phyloP scores from a whole-genome alignment of 306 rosid genomes.

The Hylodesmum podocarpum region DNA sequence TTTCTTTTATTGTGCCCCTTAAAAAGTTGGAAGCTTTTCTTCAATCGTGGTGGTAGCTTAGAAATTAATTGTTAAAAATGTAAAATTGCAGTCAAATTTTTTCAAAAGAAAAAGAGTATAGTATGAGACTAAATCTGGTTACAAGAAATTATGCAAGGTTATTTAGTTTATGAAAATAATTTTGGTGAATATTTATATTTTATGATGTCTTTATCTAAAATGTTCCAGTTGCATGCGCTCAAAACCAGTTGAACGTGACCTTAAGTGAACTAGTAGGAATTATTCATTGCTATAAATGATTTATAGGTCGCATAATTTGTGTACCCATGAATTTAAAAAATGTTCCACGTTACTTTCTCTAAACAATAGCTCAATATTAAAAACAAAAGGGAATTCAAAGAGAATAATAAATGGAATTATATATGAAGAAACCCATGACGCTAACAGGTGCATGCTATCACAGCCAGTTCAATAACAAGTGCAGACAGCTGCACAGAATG shows the following conservation, averaged over 20 bases:
- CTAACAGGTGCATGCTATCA: constrained; percentile 6
- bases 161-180: too few relatives aligned
- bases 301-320: background rate
- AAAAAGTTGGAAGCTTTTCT: too few relatives aligned
- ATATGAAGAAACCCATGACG: background rate
- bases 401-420: constrained; percentile 1
- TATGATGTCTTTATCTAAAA: background rate
- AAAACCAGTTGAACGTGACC: background rate
- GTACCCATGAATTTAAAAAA: constrained; percentile 1
- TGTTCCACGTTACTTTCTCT: background rate
- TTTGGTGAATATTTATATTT: background rate
- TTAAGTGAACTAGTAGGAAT: background rate
- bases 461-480: constrained; percentile 27
- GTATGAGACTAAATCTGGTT: background rate
- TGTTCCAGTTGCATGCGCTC: background rate
- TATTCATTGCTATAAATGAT: background rate
- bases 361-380: background rate
- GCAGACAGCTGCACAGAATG: constrained; percentile 43
- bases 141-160: background rate
- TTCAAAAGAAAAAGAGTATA: too few relatives aligned
- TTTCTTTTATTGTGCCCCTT: too few relatives aligned
- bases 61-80: too few relatives aligned
- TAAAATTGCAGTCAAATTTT: too few relatives aligned
- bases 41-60: too few relatives aligned
- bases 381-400: background rate